Conservation (phyloP, 768 basidiomycete genomes). For the Pisolithus orientalis region DNA sequence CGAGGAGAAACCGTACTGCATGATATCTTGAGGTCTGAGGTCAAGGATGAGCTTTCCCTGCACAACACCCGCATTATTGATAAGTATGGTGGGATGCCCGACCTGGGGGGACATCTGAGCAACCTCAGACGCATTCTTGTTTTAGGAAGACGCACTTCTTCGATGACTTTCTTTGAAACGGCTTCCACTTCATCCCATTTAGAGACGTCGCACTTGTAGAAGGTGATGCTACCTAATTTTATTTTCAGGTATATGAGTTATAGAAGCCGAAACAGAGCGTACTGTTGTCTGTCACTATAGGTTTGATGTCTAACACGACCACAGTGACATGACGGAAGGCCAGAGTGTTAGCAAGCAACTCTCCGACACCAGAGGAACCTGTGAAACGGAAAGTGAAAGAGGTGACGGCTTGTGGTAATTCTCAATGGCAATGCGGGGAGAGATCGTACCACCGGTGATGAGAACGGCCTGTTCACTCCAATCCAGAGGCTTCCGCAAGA, state of each 20-base stretch:
- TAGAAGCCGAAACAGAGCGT: slow-evolving; percentile 14
- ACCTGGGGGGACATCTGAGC: slow-evolving; percentile 40
- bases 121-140: background rate
- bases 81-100: slow-evolving; percentile 80
- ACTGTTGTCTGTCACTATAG: slow-evolving; percentile 75
- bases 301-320: slow-evolving; percentile 80
- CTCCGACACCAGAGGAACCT: slow-evolving; percentile 90
- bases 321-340: slow-evolving; percentile 78
- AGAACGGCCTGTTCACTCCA: slow-evolving; percentile 90
- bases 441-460: slow-evolving; percentile 80
- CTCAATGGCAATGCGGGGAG: background rate
- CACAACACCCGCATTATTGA: slow-evolving; percentile 95
- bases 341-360: slow-evolving; percentile 80
- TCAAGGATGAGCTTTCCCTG: slow-evolving; percentile 86
- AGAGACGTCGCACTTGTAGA: slow-evolving; percentile 89
- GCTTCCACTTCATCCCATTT: slow-evolving; percentile 80
- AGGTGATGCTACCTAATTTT: slow-evolving; percentile 64
- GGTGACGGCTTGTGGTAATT: background rate
- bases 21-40: slow-evolving; percentile 67
- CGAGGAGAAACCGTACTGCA: slow-evolving; percentile 46
- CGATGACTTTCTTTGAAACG: slow-evolving; percentile 62
- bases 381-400: background rate
- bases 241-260: background rate
- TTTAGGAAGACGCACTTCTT: slow-evolving; percentile 52
- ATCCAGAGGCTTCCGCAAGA: slow-evolving; percentile 51